Evolutionary conservation across 2,329 filamentous ascomycete species (phyloP).

Genomic region (Sclerotinia borealis): DNA sequence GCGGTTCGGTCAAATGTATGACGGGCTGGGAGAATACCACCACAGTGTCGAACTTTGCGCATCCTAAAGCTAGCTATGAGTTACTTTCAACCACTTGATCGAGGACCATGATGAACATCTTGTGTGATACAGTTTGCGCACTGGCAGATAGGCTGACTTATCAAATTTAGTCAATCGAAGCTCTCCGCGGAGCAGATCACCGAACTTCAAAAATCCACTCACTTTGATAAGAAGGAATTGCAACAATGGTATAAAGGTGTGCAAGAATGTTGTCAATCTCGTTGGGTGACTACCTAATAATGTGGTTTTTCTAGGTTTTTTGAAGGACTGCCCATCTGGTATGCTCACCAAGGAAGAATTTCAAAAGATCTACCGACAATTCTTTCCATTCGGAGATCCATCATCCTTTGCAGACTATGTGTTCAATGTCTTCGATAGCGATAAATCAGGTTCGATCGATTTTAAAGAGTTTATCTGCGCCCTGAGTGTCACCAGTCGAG

Average conservation of each 20-base stretch:
- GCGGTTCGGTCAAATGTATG: background rate
- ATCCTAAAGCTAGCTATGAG: background rate
- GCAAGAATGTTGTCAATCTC: constrained; percentile 27
- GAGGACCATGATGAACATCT: background rate
- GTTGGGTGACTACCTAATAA: constrained; percentile 15
- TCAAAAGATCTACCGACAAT: constrained; percentile 99
- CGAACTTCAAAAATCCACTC: constrained; percentile 92
- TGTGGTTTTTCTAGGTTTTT: constrained; percentile 60
- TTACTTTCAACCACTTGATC: background rate
- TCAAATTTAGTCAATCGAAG: constrained; percentile 76
- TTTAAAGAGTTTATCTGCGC: constrained; percentile 99
- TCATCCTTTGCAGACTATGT: constrained; percentile 98
- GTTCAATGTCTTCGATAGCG: constrained; percentile 97
- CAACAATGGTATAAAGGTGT: constrained; percentile 99
- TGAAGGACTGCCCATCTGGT: constrained; percentile 96
- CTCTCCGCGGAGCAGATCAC: constrained; percentile 92
- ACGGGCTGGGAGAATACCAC: background rate
- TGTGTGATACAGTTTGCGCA: background rate
- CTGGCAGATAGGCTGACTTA: constrained; percentile 6
- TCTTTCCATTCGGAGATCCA: constrained; percentile 97
- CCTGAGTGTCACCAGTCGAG: constrained; percentile 89
- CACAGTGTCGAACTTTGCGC: background rate
- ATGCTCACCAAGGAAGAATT: constrained; percentile 98
- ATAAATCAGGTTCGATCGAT: constrained; percentile 95
- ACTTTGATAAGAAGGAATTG: constrained; percentile 99